Conservation (phyloP, 768 basidiomycete species). For the Pisolithus orientalis region DNA sequence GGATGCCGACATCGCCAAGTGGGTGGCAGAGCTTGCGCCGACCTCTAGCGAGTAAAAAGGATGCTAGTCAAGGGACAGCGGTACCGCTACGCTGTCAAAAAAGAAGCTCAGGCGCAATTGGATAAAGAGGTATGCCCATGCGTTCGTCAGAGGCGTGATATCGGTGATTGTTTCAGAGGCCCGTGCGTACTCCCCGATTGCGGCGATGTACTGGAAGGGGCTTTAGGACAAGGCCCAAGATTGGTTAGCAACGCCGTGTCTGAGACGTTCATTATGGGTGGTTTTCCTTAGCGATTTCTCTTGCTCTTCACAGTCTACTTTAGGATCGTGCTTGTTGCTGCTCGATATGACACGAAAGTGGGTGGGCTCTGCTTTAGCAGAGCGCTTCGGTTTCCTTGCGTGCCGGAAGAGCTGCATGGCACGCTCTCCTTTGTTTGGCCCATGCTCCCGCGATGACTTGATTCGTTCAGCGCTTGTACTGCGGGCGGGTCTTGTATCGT, state of each 20-base stretch:
- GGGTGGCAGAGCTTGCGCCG: conserved; percentile 92
- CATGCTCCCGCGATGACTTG: neutral
- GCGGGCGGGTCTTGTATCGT: conserved; percentile 72
- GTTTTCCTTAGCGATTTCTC: neutral
- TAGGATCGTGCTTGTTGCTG: conserved; percentile 66
- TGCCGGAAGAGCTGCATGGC: conserved; percentile 64
- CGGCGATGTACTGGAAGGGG: conserved; percentile 59
- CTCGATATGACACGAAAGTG: conserved; percentile 59
- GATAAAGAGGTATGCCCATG: conserved; percentile 54
- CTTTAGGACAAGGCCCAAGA: conserved; percentile 50
- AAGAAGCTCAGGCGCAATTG: conserved; percentile 76
- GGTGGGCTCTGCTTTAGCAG: conserved; percentile 84
- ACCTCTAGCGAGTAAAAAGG: conserved; percentile 77
- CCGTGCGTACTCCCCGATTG: conserved; percentile 45
- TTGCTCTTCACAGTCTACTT: neutral
- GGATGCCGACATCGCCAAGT: conserved; percentile 82
- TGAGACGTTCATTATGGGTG: conserved; percentile 71
- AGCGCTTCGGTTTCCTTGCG: conserved; percentile 52
- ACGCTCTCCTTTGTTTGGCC: neutral
- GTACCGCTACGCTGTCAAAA: conserved; percentile 55
- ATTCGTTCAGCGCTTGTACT: conserved; percentile 56
- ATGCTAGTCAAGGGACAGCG: conserved; percentile 25
- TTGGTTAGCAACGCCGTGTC: conserved; percentile 63
- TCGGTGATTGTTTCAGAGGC: conserved; percentile 45
- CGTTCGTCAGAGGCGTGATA: conserved; percentile 64